Base-by-base conservation (phyloP, 345 rosid genomes). In the Gossypium stocksii region DNA sequence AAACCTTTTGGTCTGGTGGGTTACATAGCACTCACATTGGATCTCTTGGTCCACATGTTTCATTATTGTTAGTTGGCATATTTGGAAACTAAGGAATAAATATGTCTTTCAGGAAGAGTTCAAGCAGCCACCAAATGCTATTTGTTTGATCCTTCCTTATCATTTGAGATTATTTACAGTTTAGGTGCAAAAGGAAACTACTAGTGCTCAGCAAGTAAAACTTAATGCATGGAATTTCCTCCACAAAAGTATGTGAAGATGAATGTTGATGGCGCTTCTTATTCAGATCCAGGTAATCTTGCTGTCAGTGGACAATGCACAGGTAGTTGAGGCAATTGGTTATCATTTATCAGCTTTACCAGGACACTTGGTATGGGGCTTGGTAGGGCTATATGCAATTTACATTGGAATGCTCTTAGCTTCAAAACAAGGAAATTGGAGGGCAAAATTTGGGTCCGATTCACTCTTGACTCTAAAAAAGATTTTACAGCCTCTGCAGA, bases 201-300 rank as follows among this genome's bases (percentile, higher is more conserved):
- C 38, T 59, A 25, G 34, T 4, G 16, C 17, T 59, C 4, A 2
- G 63, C 63, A 23, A 11, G 38, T 64, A 41, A 64, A n/a, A 14
- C 68, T 38, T 41, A 64, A 38, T 38, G 68, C 68, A 38, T 3
- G 48, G 68, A 10, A 64, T 64, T 63, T 64, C 25, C 25, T 64
- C 15, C 4, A 23, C 48, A 64, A 64, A 23, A 64, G n/a, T 38
- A 9, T 34, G 7, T 29, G 20, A 15, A 61, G 66, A 61, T 17
- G 48, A 41, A 64, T 41, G 49, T 38, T 38, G 25, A 64, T 38
- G 68, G 25, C 48, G 1, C 49, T 64, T 10, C 48, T 41, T 17
- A 64, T 17, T 38, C 25, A 3, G 13, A 25, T 2, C 34, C 2
- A 2, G 63, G 63, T 64, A 14, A 64, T 64, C 19, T 3, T 23